Conservation (phyloP, 1,139 yeast species). For the Hemisphaericaspora xylanilytica region DNA sequence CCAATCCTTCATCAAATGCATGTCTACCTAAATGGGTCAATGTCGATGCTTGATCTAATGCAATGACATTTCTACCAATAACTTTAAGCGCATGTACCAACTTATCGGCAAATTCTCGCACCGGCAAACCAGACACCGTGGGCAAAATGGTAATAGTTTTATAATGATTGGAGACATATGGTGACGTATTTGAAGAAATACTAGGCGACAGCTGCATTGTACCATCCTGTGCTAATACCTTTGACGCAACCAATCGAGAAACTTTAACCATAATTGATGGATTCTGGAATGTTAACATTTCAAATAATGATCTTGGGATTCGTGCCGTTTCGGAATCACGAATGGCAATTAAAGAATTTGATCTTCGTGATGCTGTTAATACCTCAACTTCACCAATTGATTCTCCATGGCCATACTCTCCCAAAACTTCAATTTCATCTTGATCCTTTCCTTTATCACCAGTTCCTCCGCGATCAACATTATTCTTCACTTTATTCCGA, state of each 20-base stretch:
- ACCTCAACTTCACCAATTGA: slow-evolving; percentile 96
- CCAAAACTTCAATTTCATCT: slow-evolving; percentile 44
- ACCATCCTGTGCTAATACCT: slow-evolving; percentile 40
- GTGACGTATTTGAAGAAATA: slow-evolving; percentile 27
- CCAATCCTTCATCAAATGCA: slow-evolving; percentile 82
- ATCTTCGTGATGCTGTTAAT: slow-evolving; percentile 74
- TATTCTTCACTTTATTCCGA: slow-evolving; percentile 21
- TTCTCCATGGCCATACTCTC: slow-evolving; percentile 92
- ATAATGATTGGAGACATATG: slow-evolving; percentile 48
- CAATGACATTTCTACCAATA: slow-evolving; percentile 71
- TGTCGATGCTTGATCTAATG: slow-evolving; percentile 79
- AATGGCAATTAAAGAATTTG: slow-evolving; percentile 76
- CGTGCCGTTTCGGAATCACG: slow-evolving; percentile 93
- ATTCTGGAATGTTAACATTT: slow-evolving; percentile 74
- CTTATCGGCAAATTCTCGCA: slow-evolving; percentile 75
- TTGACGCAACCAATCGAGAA: slow-evolving; percentile 80
- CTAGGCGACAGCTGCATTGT: slow-evolving; percentile 12
- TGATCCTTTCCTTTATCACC: slow-evolving; percentile 15
- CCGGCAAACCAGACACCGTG: slow-evolving; percentile 75
- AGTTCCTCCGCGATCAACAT: slow-evolving; percentile 5
- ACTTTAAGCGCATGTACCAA: slow-evolving; percentile 67
- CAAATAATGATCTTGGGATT: slow-evolving; percentile 86
- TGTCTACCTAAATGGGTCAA: slow-evolving; percentile 82
- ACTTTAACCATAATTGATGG: slow-evolving; percentile 92
- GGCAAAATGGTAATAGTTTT: slow-evolving; percentile 87